Base-by-base conservation (phyloP, 257 asterid species). In the Cordia subcordata region DNA sequence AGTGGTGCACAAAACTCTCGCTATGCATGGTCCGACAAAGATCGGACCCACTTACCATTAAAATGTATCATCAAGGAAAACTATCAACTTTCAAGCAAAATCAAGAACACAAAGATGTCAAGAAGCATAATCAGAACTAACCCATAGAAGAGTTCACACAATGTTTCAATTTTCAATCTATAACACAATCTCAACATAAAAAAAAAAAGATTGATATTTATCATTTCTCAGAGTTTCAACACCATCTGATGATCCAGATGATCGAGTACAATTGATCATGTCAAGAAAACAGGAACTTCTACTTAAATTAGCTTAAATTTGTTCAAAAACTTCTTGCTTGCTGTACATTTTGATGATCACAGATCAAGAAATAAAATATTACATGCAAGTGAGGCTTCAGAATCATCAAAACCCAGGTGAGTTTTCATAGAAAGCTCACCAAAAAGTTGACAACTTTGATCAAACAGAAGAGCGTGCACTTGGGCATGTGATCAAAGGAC, bases 361-460 rank as follows among this genome's bases (percentile, higher is more conserved):
- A 79, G 85, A 85, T 88, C 94, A 69, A 75, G 61, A 57, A 65
- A 51, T 38, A 62, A 59, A 67, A 70, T 37, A 55, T 77, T 68
- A 85, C 91, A 85, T 76, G 78, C 77, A 56, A 75, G 44, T 72
- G 72, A 64, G 70, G 68, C 64, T 61, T 69, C 54, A 66, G 77
- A 85, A 70, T 80, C 77, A 81, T 65, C 82, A 84, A 81, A 85
- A 84, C 80, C 84, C 82, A 72, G 71, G 62, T 55, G 69, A 64
- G 35, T 1, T 49, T 49, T 50, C 50, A 49, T 56, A 73, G 33
- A 57, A 72, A 72, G 68, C 60, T 72, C 67, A 66, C 65, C 69
- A 63, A 39, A 66, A 67, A 53, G 37, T 33, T 17, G 35, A 39
- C 47, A 46, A 55, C 60, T 55, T 50, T 68, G 79, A 79, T 78